A percentile compares a stretch with the other conserved stretches of the same genome.
Evolutionary conservation across 495 filamentous ascomycete genomes (phyloP).

Genomic region (Echria macrotheca): DNA sequence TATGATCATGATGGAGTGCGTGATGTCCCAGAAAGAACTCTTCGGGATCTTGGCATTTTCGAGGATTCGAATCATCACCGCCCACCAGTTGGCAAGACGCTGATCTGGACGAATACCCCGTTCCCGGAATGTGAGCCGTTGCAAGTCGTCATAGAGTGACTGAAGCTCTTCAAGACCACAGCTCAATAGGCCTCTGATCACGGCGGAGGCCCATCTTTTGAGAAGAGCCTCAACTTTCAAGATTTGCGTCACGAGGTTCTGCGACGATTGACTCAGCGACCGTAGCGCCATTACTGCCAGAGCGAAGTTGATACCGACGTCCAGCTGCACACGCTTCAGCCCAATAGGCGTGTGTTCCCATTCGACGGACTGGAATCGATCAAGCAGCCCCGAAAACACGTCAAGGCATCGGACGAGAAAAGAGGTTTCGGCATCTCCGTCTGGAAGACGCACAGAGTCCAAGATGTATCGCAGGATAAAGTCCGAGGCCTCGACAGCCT

Average conservation of each 20-base stretch:
- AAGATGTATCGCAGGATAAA: slow-evolving; percentile 40
- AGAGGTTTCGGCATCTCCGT: slow-evolving; percentile 23
- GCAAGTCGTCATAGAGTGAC: slow-evolving; percentile 58
- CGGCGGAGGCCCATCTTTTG: slow-evolving; percentile 31
- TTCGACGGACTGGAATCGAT: slow-evolving; percentile 27
- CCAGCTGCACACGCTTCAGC: slow-evolving; percentile 11
- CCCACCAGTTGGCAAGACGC: slow-evolving; percentile 56
- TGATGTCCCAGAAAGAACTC: slow-evolving; percentile 53
- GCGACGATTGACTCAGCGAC: slow-evolving; percentile 28
- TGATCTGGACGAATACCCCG: slow-evolving; percentile 59
- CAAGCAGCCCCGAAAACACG: slow-evolving; percentile 36
- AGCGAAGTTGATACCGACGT: slow-evolving; percentile 14
- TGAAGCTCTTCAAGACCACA: slow-evolving; percentile 49
- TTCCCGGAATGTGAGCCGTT: slow-evolving; percentile 50
- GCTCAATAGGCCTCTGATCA: slow-evolving; percentile 38
- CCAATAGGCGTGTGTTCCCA: slow-evolving; percentile 3
- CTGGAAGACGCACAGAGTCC: slow-evolving; percentile 30
- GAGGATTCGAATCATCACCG: slow-evolving; percentile 59
- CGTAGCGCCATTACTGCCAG: slow-evolving; percentile 19
- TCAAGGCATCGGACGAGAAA: slow-evolving; percentile 43
- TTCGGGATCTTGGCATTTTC: slow-evolving; percentile 40
- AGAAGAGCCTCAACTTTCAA: slow-evolving; percentile 40
- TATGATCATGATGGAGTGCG: slow-evolving; percentile 42
- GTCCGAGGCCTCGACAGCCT: slow-evolving; percentile 26
- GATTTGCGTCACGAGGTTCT: slow-evolving; percentile 23